Evolutionary conservation across 225 moss, liverwort and hornwort genomes (phyloP).

Genomic region (Sphagnum contortum): DNA sequence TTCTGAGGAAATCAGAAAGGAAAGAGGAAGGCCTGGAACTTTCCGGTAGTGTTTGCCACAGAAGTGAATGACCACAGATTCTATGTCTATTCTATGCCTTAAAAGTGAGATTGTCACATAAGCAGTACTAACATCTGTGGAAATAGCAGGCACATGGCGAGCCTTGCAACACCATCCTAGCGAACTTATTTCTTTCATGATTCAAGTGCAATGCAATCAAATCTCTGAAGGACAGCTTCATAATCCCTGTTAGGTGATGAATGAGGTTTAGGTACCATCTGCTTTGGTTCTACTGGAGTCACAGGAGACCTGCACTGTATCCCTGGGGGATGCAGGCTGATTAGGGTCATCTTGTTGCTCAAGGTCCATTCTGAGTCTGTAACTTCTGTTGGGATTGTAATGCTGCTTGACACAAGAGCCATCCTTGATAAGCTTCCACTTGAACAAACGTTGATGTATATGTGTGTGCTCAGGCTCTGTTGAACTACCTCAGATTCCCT

Average conservation of each 20-base stretch:
- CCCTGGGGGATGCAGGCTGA: slow-evolving; percentile 85
- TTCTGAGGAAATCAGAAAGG: too few species aligned
- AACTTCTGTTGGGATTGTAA: slow-evolving; percentile 59
- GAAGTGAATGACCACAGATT: too few species aligned
- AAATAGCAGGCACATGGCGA: neutral
- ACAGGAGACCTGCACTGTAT: slow-evolving; percentile 88
- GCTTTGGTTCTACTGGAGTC: slow-evolving; percentile 85
- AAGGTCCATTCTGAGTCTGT: slow-evolving; percentile 67
- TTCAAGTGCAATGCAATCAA: slow-evolving; percentile 65
- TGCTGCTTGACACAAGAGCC: slow-evolving; percentile 71
- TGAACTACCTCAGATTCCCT: slow-evolving; percentile 16
- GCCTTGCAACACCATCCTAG: slow-evolving; percentile 40
- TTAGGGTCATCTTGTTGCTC: slow-evolving; percentile 66
- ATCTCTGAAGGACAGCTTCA: slow-evolving; percentile 43
- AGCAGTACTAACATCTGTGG: too few species aligned
- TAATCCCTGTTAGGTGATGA: slow-evolving; percentile 25
- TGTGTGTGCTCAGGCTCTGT: slow-evolving; percentile 73
- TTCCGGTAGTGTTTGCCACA: too few species aligned
- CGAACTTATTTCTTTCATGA: slow-evolving; percentile 49
- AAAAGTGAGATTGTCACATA: too few species aligned
- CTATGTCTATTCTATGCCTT: slow-evolving; percentile 9
- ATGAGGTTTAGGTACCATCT: slow-evolving; percentile 72
- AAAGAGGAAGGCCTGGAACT: too few species aligned
- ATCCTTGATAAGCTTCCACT: slow-evolving; percentile 70
- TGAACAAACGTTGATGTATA: slow-evolving; percentile 52